These are phyloP conservation scores for Hymenoscyphus fraxineus DNA, from an alignment of 2,329 filamentous ascomycete species.

Conservation along the genomic window DNA sequence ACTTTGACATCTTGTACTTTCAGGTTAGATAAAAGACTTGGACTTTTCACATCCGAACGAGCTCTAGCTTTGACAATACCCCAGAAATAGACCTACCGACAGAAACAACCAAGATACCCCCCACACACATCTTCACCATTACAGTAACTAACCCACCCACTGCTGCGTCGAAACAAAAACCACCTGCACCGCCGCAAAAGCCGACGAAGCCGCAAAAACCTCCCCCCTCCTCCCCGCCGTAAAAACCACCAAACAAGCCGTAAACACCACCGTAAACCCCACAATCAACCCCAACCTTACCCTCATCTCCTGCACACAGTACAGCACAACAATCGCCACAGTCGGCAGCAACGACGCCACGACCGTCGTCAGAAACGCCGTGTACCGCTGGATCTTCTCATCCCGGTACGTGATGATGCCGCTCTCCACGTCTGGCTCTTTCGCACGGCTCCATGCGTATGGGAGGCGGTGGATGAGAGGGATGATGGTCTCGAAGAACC, in stretches of 20 bases:
- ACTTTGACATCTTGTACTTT: no score
- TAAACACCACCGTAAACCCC: constrained; percentile 21
- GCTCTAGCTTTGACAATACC: no score
- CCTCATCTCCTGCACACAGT: constrained; percentile 8
- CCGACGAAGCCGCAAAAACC: constrained; percentile 21
- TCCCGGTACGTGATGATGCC: constrained; percentile 1
- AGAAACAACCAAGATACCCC: no score
- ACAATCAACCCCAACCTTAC: constrained; percentile 15
- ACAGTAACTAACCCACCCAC: background rate
- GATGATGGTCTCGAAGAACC: constrained; percentile 4
- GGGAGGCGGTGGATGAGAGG: background rate
- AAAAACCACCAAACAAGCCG: constrained; percentile 14
- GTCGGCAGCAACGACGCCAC: constrained; percentile 19
- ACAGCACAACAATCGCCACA: constrained; percentile 20
- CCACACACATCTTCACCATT: no score
- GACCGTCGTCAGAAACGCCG: constrained; percentile 3
- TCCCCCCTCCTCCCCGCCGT: constrained; percentile 19
- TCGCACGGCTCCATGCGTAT: background rate
- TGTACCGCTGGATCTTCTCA: background rate
- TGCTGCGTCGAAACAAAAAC: constrained; percentile 16
- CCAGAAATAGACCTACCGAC: no score
- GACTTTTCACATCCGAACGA: no score
- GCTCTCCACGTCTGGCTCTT: background rate
- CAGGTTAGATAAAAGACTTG: no score
- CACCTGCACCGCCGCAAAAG: constrained; percentile 18